A percentile compares a stretch with the other conserved stretches of the same genome.
Evolutionary conservation across 768 basidiomycete species (phyloP).

Genomic region (Suillus paluster): DNA sequence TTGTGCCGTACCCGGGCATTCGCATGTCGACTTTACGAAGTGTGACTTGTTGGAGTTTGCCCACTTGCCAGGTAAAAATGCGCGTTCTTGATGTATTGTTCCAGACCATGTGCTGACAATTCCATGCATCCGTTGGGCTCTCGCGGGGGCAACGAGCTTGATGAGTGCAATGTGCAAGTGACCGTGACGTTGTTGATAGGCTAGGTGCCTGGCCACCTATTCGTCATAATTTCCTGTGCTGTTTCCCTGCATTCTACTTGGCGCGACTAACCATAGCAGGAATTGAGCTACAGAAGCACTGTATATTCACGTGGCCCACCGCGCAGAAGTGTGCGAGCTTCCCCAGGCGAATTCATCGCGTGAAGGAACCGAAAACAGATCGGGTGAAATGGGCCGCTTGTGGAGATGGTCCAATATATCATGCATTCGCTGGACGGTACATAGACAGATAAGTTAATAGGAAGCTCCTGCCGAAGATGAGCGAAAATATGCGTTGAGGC

Average conservation of each 20-base stretch:
- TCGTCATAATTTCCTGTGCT: neutral
- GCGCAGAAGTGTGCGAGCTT: no score
- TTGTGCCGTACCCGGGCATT: neutral
- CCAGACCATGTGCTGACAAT: neutral
- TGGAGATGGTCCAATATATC: no score
- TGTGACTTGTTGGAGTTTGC: slow-evolving; percentile 53
- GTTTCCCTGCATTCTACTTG: neutral
- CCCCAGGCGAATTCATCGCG: neutral
- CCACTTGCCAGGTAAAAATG: neutral
- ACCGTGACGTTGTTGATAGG: neutral
- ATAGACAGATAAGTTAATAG: neutral
- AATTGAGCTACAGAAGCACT: neutral
- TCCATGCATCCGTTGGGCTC: neutral
- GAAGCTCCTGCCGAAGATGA: neutral
- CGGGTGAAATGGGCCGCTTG: neutral
- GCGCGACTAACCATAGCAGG: neutral
- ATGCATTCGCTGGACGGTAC: no score
- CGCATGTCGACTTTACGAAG: slow-evolving; percentile 48
- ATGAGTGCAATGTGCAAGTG: neutral
- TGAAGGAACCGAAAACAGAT: neutral
- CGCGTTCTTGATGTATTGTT: slow-evolving; percentile 41
- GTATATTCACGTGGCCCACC: no score
- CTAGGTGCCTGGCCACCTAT: neutral
- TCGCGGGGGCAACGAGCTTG: neutral
- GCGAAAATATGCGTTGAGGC: neutral